Conservation (phyloP, 2,329 filamentous ascomycete genomes). For the Arachnopeziza araneosa region DNA sequence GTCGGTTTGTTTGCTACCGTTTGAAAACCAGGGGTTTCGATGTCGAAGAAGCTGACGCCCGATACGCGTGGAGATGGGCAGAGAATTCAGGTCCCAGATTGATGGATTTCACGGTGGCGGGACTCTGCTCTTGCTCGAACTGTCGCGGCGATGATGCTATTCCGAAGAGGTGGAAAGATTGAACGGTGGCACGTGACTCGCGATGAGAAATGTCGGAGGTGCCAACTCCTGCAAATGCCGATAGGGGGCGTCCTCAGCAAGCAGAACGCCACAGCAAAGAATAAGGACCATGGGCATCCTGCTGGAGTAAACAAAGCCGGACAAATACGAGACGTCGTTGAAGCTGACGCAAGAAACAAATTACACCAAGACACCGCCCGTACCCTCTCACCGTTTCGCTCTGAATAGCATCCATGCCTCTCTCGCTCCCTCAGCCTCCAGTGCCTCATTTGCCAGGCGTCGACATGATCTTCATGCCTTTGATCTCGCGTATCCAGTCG, state of each 20-base stretch:
- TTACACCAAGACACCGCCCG: too few species aligned
- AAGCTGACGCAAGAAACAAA: too few species aligned
- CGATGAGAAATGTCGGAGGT: neutral
- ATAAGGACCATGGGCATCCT: too few species aligned
- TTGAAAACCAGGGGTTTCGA: neutral
- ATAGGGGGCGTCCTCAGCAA: neutral
- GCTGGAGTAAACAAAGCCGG: too few species aligned
- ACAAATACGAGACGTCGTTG: too few species aligned
- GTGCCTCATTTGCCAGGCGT: neutral
- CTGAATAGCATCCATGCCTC: too few species aligned
- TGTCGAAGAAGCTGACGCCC: neutral
- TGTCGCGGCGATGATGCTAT: constrained; percentile 9
- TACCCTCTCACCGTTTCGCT: too few species aligned
- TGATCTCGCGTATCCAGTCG: neutral
- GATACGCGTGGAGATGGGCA: neutral
- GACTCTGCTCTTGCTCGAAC: neutral
- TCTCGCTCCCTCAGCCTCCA: neutral
- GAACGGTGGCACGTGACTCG: constrained; percentile 12
- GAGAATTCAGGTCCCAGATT: constrained; percentile 7
- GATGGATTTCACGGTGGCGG: constrained; percentile 11
- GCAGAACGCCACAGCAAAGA: too few species aligned
- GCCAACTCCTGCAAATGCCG: neutral
- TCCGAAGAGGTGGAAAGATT: constrained; percentile 9
- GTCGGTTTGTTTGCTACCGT: neutral
- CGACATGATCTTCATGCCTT: neutral